These are phyloP conservation scores for Coemansia sp. DNA, from an alignment of 192 early-diverging fungal species.

Conservation along the genomic window DNA sequence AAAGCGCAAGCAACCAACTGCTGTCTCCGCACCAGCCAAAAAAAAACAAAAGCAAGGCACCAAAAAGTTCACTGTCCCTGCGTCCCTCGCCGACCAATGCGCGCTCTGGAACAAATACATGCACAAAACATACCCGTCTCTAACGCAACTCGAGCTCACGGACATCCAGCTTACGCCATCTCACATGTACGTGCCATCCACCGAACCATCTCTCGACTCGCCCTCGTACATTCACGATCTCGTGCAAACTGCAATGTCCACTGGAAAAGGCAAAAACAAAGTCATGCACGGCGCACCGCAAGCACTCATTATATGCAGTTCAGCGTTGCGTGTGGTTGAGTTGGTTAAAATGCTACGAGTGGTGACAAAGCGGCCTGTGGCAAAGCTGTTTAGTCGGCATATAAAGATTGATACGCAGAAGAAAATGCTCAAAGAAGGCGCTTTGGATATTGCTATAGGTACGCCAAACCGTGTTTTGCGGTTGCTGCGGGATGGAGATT, in stretches of 20 bases:
- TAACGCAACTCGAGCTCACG: slow-evolving; percentile 34
- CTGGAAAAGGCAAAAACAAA: slow-evolving; percentile 39
- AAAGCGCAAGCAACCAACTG: background rate
- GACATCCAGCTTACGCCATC: slow-evolving; percentile 23
- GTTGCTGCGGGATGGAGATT: slow-evolving; percentile 28
- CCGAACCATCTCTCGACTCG: background rate
- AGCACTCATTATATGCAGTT: slow-evolving; percentile 46
- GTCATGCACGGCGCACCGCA: slow-evolving; percentile 42
- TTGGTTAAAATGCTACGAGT: slow-evolving; percentile 37
- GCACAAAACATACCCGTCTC: slow-evolving; percentile 39
- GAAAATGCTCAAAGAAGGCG: slow-evolving; percentile 15
- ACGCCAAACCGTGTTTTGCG: slow-evolving; percentile 51
- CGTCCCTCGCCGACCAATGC: slow-evolving; percentile 20
- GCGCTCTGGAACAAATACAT: slow-evolving; percentile 46
- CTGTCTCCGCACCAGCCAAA: background rate
- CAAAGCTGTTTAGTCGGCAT: slow-evolving; percentile 52
- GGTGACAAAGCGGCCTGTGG: slow-evolving; percentile 21
- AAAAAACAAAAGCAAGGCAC: slow-evolving; percentile 13
- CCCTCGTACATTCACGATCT: slow-evolving; percentile 24
- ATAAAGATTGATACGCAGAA: slow-evolving; percentile 44
- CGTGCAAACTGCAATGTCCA: slow-evolving; percentile 24
- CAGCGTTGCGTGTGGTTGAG: slow-evolving; percentile 44
- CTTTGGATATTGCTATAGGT: slow-evolving; percentile 41
- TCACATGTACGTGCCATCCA: slow-evolving; percentile 22
- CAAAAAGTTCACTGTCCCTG: slow-evolving; percentile 20